These are phyloP conservation scores for Cryptococcus jaspeensis DNA, from an alignment of 1,284 basidiomycete genomes.

Conservation along the genomic window DNA sequence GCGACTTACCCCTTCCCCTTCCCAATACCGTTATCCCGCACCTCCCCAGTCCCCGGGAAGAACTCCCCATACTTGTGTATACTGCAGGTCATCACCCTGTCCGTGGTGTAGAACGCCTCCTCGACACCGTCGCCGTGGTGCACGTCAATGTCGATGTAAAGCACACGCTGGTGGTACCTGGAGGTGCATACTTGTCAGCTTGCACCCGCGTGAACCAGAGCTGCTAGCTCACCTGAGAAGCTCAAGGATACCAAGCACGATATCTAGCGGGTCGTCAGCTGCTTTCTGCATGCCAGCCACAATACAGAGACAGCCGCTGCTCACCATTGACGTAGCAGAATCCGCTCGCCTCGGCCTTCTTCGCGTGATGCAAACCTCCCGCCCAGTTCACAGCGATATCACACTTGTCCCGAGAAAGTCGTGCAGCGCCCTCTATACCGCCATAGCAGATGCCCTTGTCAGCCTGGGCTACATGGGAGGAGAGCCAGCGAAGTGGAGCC, in stretches of 20 bases:
- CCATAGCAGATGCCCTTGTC: too few species aligned
- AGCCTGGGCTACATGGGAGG: too few species aligned
- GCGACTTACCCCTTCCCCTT: slow-evolving; percentile 71
- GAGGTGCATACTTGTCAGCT: neutral
- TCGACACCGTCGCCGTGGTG: slow-evolving; percentile 99
- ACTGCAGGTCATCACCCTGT: slow-evolving; percentile 96
- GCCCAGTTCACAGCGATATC: slow-evolving; percentile 99
- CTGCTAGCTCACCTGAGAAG: slow-evolving; percentile 66
- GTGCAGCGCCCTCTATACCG: slow-evolving; percentile 83
- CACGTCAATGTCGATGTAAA: slow-evolving; percentile 99
- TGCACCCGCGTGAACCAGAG: neutral
- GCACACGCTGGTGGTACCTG: slow-evolving; percentile 86
- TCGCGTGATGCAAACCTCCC: slow-evolving; percentile 95
- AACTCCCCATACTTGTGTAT: slow-evolving; percentile 99
- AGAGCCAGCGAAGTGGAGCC: too few species aligned
- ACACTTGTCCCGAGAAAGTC: slow-evolving; percentile 93
- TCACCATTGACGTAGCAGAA: slow-evolving; percentile 98
- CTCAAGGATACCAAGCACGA: slow-evolving; percentile 95
- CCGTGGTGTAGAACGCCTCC: slow-evolving; percentile 98
- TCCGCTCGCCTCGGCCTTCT: slow-evolving; percentile 97
- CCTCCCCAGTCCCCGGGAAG: slow-evolving; percentile 96
- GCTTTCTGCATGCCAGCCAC: neutral
- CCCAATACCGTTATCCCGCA: slow-evolving; percentile 87
- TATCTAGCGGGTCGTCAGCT: slow-evolving; percentile 60
- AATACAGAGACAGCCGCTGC: slow-evolving; percentile 11